Conservation (phyloP, 2,329 filamentous ascomycete genomes). For the Pseudopyrenochaeta lycopersici region DNA sequence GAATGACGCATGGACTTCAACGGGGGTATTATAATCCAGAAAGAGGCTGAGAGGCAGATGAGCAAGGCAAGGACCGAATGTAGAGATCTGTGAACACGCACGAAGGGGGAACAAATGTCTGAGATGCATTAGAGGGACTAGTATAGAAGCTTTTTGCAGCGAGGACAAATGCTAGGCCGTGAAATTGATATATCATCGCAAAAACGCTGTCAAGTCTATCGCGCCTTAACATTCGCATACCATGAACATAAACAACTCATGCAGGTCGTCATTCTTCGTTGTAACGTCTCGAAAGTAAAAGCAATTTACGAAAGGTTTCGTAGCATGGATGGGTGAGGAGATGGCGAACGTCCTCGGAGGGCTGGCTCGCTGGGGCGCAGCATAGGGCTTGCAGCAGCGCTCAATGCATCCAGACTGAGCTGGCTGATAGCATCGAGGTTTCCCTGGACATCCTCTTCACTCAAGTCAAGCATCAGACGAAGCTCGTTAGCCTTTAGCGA, state of each 20-base stretch:
- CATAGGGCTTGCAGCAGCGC: constrained; percentile 47
- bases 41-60: too few species aligned
- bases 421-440: constrained; percentile 49
- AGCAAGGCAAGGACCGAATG: too few species aligned
- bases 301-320: constrained; percentile 12
- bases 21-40: too few species aligned
- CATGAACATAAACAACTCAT: neutral
- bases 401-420: constrained; percentile 47
- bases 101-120: neutral
- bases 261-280: neutral
- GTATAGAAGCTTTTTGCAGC: neutral
- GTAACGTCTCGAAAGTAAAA: neutral
- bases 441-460: constrained; percentile 45
- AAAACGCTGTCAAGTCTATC: constrained; percentile 6
- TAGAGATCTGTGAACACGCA: neutral
- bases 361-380: constrained; percentile 46
- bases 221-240: neutral
- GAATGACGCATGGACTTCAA: too few species aligned
- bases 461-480: constrained; percentile 47
- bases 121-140: neutral
- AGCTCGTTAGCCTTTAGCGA: constrained; percentile 47
- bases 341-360: constrained; percentile 43
- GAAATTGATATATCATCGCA: neutral
- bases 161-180: neutral
- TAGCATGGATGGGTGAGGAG: constrained; percentile 40